These are phyloP conservation scores for Kwoniella europaea DNA, from an alignment of 768 basidiomycete genomes.

Conservation along the genomic window DNA sequence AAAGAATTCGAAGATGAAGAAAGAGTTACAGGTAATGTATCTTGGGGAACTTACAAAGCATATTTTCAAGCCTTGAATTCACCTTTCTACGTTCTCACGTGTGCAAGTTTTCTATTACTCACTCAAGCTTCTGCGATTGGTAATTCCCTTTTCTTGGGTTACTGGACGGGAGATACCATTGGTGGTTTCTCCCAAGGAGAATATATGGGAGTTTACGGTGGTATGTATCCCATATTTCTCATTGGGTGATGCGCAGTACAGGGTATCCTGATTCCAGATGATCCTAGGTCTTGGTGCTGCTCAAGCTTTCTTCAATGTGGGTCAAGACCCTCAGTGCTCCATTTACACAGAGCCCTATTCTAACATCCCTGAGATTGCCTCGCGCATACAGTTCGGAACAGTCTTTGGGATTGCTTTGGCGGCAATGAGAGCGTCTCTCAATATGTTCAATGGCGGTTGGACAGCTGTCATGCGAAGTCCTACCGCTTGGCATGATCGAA, in stretches of 20 bases:
- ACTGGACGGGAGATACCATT: conserved; percentile 70
- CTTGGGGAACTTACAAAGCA: conserved; percentile 62
- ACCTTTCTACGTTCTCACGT: conserved; percentile 60
- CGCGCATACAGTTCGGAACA: conserved; percentile 17
- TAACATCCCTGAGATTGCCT: not conserved
- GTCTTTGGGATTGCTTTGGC: conserved; percentile 46
- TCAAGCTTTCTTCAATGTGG: conserved; percentile 29
- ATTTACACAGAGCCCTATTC: not conserved
- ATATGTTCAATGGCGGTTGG: conserved; percentile 67
- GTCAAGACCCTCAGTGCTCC: not conserved
- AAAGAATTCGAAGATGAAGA: conserved; percentile 63
- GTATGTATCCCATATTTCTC: conserved; percentile 18
- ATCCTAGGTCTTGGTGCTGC: conserved; percentile 34
- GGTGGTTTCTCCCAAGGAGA: conserved; percentile 66
- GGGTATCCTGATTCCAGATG: not conserved
- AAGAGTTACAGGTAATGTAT: conserved; percentile 65
- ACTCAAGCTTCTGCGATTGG: conserved; percentile 66
- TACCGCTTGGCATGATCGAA: conserved; percentile 73
- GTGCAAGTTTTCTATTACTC: conserved; percentile 62
- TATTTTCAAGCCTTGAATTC: conserved; percentile 44
- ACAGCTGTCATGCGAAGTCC: conserved; percentile 67
- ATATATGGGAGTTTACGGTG: conserved; percentile 70
- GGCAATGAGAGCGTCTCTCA: conserved; percentile 59
- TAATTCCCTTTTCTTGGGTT: conserved; percentile 72
- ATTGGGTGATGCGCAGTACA: not conserved